Evolutionary conservation across 768 basidiomycete genomes (phyloP).

Genomic region (Gloeopeniophorella convolvens): DNA sequence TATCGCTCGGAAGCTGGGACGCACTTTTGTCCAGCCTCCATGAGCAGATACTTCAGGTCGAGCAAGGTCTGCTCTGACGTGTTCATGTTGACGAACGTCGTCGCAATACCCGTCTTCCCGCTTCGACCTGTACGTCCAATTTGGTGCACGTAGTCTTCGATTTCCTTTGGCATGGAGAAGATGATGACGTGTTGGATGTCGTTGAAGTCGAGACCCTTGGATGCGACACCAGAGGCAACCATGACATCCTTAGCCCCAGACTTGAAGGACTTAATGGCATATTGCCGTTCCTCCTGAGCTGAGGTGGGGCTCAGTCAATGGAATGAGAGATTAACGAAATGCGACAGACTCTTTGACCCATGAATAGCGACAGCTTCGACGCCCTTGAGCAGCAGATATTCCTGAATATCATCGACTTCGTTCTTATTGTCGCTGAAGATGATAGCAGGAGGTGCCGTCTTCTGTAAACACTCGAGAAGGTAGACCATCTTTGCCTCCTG

Average conservation of each 20-base stretch:
- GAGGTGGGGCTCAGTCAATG: background rate
- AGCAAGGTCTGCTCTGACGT: conserved; percentile 93
- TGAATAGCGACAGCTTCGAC: conserved; percentile 99
- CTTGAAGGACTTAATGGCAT: conserved; percentile 98
- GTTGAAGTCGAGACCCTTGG: conserved; percentile 97
- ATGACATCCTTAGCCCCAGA: conserved; percentile 97
- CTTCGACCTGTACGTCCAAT: conserved; percentile 97
- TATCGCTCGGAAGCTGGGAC: too few species aligned
- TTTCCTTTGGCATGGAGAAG: conserved; percentile 99
- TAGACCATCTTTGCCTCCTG: conserved; percentile 99
- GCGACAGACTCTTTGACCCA: conserved; percentile 81
- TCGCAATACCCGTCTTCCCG: conserved; percentile 98
- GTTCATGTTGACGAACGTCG: conserved; percentile 98
- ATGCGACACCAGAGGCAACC: conserved; percentile 97
- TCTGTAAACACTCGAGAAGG: conserved; percentile 93
- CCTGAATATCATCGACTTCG: conserved; percentile 99
- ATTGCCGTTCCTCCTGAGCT: conserved; percentile 99
- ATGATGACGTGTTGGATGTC: conserved; percentile 99
- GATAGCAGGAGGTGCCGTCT: conserved; percentile 96
- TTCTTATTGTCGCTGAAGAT: conserved; percentile 99
- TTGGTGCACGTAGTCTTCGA: conserved; percentile 99
- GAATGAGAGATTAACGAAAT: background rate
- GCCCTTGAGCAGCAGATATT: conserved; percentile 93
- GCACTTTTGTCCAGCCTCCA: conserved; percentile 97
- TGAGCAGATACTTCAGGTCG: conserved; percentile 92